A percentile compares a stretch with the other conserved stretches of the same genome.
These are phyloP conservation scores for Coemansia sp. DNA, from an alignment of 192 early-diverging fungal genomes.

Conservation along the genomic window DNA sequence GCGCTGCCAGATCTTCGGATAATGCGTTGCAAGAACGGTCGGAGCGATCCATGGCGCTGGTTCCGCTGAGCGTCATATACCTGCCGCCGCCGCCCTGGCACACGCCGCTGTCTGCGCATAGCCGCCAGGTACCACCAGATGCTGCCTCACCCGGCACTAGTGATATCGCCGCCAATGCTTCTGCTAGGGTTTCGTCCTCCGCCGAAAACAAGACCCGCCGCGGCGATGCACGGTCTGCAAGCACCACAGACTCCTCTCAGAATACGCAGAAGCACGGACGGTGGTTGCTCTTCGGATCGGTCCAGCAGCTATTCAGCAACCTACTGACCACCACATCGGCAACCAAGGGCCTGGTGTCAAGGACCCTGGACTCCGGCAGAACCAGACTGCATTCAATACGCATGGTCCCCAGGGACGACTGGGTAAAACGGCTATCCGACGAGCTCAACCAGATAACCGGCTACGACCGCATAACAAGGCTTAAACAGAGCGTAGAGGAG, in stretches of 20 bases:
- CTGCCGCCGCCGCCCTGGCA: slow-evolving; percentile 49
- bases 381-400: slow-evolving; percentile 6
- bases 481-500: slow-evolving; percentile 64
- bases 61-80: slow-evolving; percentile 48
- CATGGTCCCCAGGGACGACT: slow-evolving; percentile 39
- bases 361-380: slow-evolving; percentile 10
- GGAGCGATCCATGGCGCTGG: slow-evolving; percentile 16
- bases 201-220: too few relatives aligned
- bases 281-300: background rate
- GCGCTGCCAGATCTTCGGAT: background rate
- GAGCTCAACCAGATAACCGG: slow-evolving; percentile 74
- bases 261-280: background rate
- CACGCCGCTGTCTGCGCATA: slow-evolving; percentile 16
- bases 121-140: too few relatives aligned
- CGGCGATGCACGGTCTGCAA: too few relatives aligned
- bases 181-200: too few relatives aligned
- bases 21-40: background rate
- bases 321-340: background rate
- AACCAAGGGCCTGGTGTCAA: background rate
- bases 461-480: slow-evolving; percentile 64
- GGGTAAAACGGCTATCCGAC: slow-evolving; percentile 38
- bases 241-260: background rate
- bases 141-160: too few relatives aligned
- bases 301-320: background rate
- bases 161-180: too few relatives aligned